Evolutionary conservation across 129 eudicot species (phyloP), one percentile per base, ranked within the genome.

Genomic region (Mikania micrantha): DNA sequence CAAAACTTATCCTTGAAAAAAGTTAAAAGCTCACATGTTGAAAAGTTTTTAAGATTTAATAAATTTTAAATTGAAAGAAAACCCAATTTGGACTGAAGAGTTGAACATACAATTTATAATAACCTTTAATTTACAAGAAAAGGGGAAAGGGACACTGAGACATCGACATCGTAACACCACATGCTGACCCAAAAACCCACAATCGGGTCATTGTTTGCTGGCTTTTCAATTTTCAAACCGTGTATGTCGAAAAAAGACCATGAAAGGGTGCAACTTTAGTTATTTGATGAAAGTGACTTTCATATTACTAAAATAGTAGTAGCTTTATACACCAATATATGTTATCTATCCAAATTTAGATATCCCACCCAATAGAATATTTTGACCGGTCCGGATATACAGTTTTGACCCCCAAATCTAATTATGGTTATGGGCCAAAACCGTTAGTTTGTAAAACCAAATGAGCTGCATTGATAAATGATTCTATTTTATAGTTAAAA

Each of bases 61-160:
- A n/a, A n/a, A 21, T 35, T 50, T 70, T 70, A 2, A 20, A 58
- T 35, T 1, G 5, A 45, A 59, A 75, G 47, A 36, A n/a, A 66
- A 12, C 45, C 74, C 64, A 48, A 68, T 20, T 68, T 68, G 69
- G 78, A 76, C 80, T 36, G 40, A 47, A 35, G 64, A 36, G 70
- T 59, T 13, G 64, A 20, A 17, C 63, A 24, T 40, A 36, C n/a
- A 4, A 60, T 48, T 57, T 75, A 8, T 59, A n/a, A n/a, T n/a
- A 75, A 67, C 4, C 39, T 48, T 28, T n/a, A n/a, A n/a, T n/a
- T n/a, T 48, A 47, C 70, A 68, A 76, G 74, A 35, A 68, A 76
- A 76, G 41, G 56, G 2, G 56, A 74, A 67, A 60, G 54, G 20
- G 70, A 28, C 64, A 68, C 5, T 3, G 24, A 60, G 25, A 27